Percentiles rank a stretch among this genome's conserved stretches.
phyloP scores from a whole-genome alignment of 306 rosid species.

The Gleditsia sinensis region DNA sequence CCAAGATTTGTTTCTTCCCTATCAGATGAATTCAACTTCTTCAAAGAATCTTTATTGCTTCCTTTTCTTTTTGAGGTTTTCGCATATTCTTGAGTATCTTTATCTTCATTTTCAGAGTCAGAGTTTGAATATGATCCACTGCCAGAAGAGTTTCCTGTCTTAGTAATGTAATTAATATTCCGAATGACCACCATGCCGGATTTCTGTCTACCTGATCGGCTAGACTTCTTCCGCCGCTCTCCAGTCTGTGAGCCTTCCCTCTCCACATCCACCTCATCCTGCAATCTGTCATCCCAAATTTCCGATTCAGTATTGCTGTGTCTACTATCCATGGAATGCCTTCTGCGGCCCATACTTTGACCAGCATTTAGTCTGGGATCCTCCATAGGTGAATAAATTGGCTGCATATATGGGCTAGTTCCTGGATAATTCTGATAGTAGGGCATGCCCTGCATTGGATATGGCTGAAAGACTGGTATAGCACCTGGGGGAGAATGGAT shows the following conservation, averaged over 20 bases:
- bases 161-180: slow-evolving; percentile 87
- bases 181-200: slow-evolving; percentile 85
- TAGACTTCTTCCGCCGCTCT: slow-evolving; percentile 59
- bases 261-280: slow-evolving; percentile 62
- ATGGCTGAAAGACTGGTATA: slow-evolving; percentile 74
- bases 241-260: slow-evolving; percentile 55
- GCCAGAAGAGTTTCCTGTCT: slow-evolving; percentile 64
- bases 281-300: slow-evolving; percentile 51
- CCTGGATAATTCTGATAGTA: slow-evolving; percentile 84
- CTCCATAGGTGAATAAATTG: slow-evolving; percentile 66
- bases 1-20: slow-evolving; percentile 52
- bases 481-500: slow-evolving; percentile 84
- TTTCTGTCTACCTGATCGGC: slow-evolving; percentile 68
- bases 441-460: slow-evolving; percentile 95
- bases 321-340: slow-evolving; percentile 86
- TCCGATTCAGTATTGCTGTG: slow-evolving; percentile 63
- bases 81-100: slow-evolving; percentile 46
- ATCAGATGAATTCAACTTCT: slow-evolving; percentile 46
- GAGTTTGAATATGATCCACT: slow-evolving; percentile 68
- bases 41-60: slow-evolving; percentile 42
- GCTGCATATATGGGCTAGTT: slow-evolving; percentile 68
- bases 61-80: slow-evolving; percentile 62
- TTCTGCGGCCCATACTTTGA: slow-evolving; percentile 60
- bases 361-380: slow-evolving; percentile 64
- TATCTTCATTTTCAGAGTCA: slow-evolving; percentile 63